Evolutionary conservation across 768 basidiomycete species (phyloP).

Genomic region (Hypsizygus marmoreus): DNA sequence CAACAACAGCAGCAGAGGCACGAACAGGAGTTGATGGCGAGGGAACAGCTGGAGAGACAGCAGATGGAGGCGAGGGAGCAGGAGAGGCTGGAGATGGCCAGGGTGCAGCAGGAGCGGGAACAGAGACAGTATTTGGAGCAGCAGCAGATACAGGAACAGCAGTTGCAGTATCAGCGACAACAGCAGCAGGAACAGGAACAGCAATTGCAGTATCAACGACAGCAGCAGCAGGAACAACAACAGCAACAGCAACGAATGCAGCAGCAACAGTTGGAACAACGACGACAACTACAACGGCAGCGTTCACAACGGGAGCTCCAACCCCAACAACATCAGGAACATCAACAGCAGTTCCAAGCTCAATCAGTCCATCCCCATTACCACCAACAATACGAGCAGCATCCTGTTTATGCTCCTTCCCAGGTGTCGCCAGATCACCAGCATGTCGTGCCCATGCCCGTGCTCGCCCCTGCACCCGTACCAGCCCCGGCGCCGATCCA

Average conservation of each 20-base stretch:
- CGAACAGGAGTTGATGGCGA: slow-evolving; percentile 25
- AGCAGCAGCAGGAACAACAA: slow-evolving; percentile 15
- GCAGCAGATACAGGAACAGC: slow-evolving; percentile 22
- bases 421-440: neutral
- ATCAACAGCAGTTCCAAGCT: slow-evolving; percentile 16
- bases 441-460: neutral
- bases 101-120: slow-evolving; percentile 22
- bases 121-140: slow-evolving; percentile 22
- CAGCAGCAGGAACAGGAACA: slow-evolving; percentile 23
- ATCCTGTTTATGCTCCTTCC: slow-evolving; percentile 4
- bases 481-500: neutral
- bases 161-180: slow-evolving; percentile 16
- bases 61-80: slow-evolving; percentile 19
- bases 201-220: slow-evolving; percentile 21
- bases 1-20: slow-evolving; percentile 30
- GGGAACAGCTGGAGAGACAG: slow-evolving; percentile 23
- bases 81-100: slow-evolving; percentile 24
- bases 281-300: slow-evolving; percentile 13
- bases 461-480: neutral
- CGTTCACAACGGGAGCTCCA: slow-evolving; percentile 15
- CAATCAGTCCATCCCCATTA: slow-evolving; percentile 8
- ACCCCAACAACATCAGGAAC: slow-evolving; percentile 5
- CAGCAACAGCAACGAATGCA: slow-evolving; percentile 19
- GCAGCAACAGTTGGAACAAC: slow-evolving; percentile 19
- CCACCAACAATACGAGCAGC: slow-evolving; percentile 12